Conservation (phyloP, 208 protist genomes). For the Crithidia acanthocephali region DNA sequence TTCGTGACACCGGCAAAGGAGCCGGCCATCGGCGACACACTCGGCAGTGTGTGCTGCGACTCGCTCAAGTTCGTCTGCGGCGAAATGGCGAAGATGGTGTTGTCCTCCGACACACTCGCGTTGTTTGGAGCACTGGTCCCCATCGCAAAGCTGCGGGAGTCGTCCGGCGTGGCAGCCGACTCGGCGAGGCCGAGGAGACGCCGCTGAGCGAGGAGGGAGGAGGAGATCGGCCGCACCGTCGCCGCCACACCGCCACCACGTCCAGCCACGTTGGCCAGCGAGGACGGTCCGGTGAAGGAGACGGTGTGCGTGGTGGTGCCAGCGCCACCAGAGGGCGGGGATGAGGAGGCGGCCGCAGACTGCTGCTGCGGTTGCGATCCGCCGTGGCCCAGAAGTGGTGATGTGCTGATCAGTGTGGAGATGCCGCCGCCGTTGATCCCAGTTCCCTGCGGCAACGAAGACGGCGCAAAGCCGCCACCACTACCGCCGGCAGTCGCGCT, state of each 20-base stretch:
- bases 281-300: background rate
- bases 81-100: conserved; percentile 19
- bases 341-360: background rate
- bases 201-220: conserved; percentile 1
- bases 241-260: background rate
- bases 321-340: background rate
- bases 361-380: background rate
- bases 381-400: background rate
- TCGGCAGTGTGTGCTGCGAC: conserved; percentile 21
- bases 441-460: conserved; percentile 3
- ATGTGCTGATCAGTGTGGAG: background rate
- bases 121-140: conserved; percentile 16
- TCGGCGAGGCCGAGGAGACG: conserved; percentile 15
- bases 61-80: conserved; percentile 22
- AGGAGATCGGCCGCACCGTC: conserved; percentile 2
- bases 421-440: too few relatives aligned
- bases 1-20: conserved; percentile 13
- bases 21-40: conserved; percentile 4
- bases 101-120: conserved; percentile 17
- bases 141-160: conserved; percentile 8
- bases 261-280: background rate
- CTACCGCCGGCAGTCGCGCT: background rate
- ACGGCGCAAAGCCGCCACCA: background rate
- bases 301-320: background rate
- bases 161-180: conserved; percentile 1